phyloP scores from a whole-genome alignment of 75 land plant species.

The Selaginella tamariscina region DNA sequence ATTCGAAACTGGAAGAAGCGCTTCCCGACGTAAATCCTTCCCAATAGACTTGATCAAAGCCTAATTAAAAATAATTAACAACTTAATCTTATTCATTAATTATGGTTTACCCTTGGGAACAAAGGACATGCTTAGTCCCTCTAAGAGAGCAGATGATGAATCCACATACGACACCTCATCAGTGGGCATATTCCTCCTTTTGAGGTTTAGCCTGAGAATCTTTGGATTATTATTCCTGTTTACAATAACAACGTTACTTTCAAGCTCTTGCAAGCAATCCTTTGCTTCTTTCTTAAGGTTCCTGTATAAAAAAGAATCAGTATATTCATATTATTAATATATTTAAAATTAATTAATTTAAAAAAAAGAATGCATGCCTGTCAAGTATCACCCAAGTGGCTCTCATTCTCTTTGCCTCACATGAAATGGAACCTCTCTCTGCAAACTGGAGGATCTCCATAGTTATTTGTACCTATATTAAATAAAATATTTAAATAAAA shows the following conservation, averaged over 20 bases:
- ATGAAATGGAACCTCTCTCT: conserved; percentile 31
- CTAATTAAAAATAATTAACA: no score
- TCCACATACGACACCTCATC: not conserved
- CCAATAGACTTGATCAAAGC: not conserved
- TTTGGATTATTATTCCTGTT: conserved; percentile 52
- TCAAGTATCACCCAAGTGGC: conserved; percentile 21
- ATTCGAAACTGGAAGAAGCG: no score
- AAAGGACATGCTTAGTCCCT: not conserved
- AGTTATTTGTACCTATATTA: conserved; percentile 46
- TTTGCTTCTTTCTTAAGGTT: conserved; percentile 62
- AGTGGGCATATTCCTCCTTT: not conserved
- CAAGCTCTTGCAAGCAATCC: conserved; percentile 62
- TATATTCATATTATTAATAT: no score
- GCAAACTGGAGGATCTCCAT: conserved; percentile 48
- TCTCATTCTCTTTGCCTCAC: conserved; percentile 10
- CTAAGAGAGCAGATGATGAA: not conserved
- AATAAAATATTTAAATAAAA: not conserved
- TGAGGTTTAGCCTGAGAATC: conserved; percentile 42
- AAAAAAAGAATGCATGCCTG: not conserved
- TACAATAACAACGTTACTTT: conserved; percentile 75
- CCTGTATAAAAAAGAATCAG: conserved; percentile 31
- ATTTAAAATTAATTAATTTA: not conserved
- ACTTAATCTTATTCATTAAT: no score
- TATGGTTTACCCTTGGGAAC: not conserved
- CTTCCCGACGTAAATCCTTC: not conserved